Conservation (phyloP, 441 rosid genomes). For the Eutrema salsugineum region DNA sequence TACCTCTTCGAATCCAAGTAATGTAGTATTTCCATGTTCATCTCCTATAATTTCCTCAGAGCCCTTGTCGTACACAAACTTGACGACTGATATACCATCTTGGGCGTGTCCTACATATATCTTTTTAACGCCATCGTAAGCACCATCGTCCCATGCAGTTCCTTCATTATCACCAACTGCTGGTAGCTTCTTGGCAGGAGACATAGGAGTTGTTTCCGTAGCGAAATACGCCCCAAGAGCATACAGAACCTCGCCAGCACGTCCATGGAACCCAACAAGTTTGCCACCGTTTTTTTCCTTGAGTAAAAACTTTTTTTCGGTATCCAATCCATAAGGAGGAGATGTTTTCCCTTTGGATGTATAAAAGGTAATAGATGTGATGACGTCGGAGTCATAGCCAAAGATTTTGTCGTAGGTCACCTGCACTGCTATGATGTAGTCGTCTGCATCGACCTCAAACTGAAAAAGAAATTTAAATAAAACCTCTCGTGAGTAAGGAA, state of each 20-base stretch:
- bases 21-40: neutral
- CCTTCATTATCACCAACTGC: conserved; percentile 5
- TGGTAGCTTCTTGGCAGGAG: neutral
- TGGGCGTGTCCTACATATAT: neutral
- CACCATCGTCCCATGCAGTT: conserved; percentile 14
- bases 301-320: neutral
- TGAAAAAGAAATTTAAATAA: neutral
- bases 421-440: neutral
- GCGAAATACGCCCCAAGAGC: neutral
- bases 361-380: neutral
- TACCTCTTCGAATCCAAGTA: neutral
- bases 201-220: neutral
- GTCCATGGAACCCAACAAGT: conserved; percentile 5
- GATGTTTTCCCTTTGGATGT: neutral
- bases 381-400: neutral
- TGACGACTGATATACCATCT: conserved; percentile 3
- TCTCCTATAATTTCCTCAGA: neutral
- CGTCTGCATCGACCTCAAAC: neutral
- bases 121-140: conserved; percentile 5
- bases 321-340: neutral
- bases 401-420: neutral
- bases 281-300: neutral
- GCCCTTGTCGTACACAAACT: conserved; percentile 4
- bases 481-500: neutral
- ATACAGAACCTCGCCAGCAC: neutral